phyloP scores from a whole-genome alignment of 257 asterid genomes.

The Pogostemon cablin region DNA sequence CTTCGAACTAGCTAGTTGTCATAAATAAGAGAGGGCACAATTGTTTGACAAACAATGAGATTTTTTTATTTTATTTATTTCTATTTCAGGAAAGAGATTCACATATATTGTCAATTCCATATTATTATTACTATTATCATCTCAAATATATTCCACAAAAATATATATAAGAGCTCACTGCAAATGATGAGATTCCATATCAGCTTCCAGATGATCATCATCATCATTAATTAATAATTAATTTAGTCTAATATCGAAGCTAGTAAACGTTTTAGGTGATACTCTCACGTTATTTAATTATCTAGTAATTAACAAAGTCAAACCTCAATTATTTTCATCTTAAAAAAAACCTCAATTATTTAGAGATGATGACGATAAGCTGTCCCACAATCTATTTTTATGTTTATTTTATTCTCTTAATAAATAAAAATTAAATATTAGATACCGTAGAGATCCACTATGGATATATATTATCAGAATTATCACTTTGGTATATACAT shows the following conservation, averaged over 20 bases:
- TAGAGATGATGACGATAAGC: conserved; percentile 30
- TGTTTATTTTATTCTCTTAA: neutral
- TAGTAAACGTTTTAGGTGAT: conserved; percentile 37
- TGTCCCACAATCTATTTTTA: conserved; percentile 20
- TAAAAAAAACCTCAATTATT: conserved; percentile 30
- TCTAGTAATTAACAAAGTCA: conserved; percentile 33
- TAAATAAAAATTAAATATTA: conserved; percentile 24
- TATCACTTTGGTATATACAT: conserved; percentile 42
- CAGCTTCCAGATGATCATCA: conserved; percentile 7
- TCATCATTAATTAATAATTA: conserved; percentile 1
- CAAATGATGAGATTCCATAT: conserved; percentile 6
- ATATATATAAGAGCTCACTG: neutral
- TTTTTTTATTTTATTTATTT: no score
- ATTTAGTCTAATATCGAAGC: conserved; percentile 3
- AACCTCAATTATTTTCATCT: conserved; percentile 31
- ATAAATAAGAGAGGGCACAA: no score
- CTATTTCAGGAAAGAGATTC: no score
- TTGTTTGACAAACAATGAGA: no score
- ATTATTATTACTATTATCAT: no score
- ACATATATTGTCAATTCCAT: no score
- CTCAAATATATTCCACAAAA: neutral
- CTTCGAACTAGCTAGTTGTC: no score
- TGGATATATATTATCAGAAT: conserved; percentile 30
- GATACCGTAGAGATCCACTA: conserved; percentile 39
- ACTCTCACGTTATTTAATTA: conserved; percentile 16